Conservation (phyloP, 192 early-diverging fungal genomes). For the Podila epigama region DNA sequence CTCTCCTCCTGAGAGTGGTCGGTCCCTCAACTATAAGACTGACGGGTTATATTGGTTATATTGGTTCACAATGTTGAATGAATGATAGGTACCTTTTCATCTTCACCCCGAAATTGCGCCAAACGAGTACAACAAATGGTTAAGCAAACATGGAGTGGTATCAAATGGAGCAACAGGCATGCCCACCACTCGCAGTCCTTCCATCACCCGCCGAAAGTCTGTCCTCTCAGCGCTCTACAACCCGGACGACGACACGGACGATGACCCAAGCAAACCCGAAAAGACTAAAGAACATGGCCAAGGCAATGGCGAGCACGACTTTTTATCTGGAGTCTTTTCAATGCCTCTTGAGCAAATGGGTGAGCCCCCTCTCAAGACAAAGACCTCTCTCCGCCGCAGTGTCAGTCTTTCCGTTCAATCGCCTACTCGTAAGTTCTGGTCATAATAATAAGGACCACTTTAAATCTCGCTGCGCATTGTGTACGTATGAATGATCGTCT, state of each 20-base stretch:
- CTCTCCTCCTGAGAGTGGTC: too few species aligned
- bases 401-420: conserved; percentile 37
- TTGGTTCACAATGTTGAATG: not conserved
- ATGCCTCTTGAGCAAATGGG: conserved; percentile 30
- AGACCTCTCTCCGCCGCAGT: conserved; percentile 36
- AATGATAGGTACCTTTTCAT: conserved; percentile 49
- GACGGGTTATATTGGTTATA: too few species aligned
- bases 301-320: conserved; percentile 8
- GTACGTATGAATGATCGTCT: too few species aligned
- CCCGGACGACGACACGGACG: conserved; percentile 44
- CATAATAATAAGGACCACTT: too few species aligned
- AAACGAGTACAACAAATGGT: conserved; percentile 54
- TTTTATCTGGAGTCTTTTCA: conserved; percentile 27
- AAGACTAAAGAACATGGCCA: conserved; percentile 4
- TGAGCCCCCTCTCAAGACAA: conserved; percentile 28
- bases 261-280: conserved; percentile 14
- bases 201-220: conserved; percentile 48
- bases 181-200: conserved; percentile 15
- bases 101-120: conserved; percentile 56
- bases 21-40: too few species aligned
- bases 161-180: conserved; percentile 15
- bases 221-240: conserved; percentile 52
- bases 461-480: too few species aligned
- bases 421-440: conserved; percentile 27
- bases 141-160: conserved; percentile 46